Base-by-base conservation (phyloP, 768 basidiomycete genomes). In the Hypholoma sublateritium region DNA sequence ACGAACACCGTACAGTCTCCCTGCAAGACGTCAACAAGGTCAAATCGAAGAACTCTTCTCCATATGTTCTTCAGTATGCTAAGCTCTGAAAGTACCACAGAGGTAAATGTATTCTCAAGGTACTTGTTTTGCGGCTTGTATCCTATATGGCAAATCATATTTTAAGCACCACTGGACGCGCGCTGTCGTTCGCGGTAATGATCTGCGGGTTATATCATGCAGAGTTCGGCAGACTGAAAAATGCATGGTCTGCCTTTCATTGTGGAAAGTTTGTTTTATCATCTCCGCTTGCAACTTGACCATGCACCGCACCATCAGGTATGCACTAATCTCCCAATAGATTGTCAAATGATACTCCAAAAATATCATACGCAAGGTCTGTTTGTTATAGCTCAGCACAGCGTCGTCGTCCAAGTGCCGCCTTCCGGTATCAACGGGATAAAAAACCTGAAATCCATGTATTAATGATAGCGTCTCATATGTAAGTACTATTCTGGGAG, bases 21-120 rank as follows among this genome's bases (percentile, higher is more conserved):
- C 72, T 76, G 63, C 72, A 70, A 0, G 90, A 93, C 58, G 77
- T 93, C 3, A 78, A 89, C 65, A 91, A 86, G 72, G 89, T 90
- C 60, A 91, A 88, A 73, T 85, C 89, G 34, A 84, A 77, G 73
- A 76, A 81, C 41, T 74, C 76, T 34, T 89, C 88, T 14, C 59
- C 69, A 14, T 82, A 75, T 64, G 70, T 83, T 46, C 65, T 83
- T 42, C 70, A 74, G 35, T 71, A 77, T 58, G 82, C 82, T 25
- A 82, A 78, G 58, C 73, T 82, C 2, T 32, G 28, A 32, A 32
- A 32, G 21, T 81, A 59, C 71, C 53, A n/a, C n/a, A 17, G 42
- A 1, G 44, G 35, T n/a, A 1, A 19, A 32, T 9, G 28, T 32
- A 32, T 7, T 32, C 9, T 32, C 28, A 9, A 5, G 5, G 28